Evolutionary conservation across 2,329 filamentous ascomycete species (phyloP), one percentile per base, ranked within the genome.

Genomic region (Gremmenia infestans): DNA sequence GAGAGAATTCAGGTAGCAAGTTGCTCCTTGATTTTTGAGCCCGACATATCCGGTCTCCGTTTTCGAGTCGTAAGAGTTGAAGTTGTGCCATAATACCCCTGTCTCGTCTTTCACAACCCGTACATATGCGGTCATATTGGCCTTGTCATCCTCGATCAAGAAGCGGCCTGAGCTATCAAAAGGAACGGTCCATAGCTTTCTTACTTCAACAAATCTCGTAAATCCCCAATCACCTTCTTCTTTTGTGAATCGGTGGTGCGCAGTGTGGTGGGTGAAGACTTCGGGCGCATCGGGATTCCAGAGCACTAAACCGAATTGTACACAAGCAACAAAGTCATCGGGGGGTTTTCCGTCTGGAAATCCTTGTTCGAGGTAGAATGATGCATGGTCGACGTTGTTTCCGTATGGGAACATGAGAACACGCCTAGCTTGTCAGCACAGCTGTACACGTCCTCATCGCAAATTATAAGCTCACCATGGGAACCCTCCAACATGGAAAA

Each of bases 171-270:
- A 76, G 22, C 84, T 82, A 55, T 94, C 88, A 82, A 88, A 96
- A 1, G 83, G 80, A 36, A 85, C 77, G 58, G 86, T 87, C 69
- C 97, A 96, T 71, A 97, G 87, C 67, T 85, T 87, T 53, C 91
- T 82, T 50, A 96, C 81, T 71, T 97, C 94, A 12, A 91, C 85
- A 69, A 97, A 99, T 54, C 93, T 80, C n/a, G 94, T 99, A 72
- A 99, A 99, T 1, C 94, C 94, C 94, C 94, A 99, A 68, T 99
- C 94, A 23, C 91, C 91, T 72, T 99, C 94, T 45, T 97, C 94
- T 61, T 89, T 89, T 4, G 91, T 97, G 72, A 97, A 99, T 57
- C 94, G 88, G 71, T 99, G 94, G 65, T 92, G 91, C n/a, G 94
- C 94, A 45, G 78, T 81, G 76, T 91, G 86, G 66, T 96, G 88